Conservation (phyloP, 2,329 filamentous ascomycete genomes). For the Epichloe sibirici region DNA sequence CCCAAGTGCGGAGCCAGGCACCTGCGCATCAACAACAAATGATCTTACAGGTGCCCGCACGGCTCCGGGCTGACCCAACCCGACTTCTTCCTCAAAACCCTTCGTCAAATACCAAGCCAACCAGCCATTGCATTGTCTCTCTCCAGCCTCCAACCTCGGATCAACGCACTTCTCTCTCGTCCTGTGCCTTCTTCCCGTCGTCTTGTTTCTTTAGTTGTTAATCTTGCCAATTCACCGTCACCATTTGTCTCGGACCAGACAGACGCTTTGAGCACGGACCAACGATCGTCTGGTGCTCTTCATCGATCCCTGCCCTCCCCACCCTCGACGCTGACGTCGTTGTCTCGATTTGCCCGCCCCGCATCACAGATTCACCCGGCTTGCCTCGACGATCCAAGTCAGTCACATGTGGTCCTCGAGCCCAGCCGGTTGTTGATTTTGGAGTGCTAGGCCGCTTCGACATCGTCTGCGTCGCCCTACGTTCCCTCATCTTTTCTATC, state of each 20-base stretch:
- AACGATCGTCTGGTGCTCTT: background rate
- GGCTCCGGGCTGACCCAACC: background rate
- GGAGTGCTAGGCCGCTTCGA: background rate
- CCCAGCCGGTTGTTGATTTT: background rate
- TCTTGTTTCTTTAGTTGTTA: background rate
- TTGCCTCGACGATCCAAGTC: slow-evolving; percentile 3
- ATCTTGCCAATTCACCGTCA: background rate
- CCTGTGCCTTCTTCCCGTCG: background rate
- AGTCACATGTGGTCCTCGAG: slow-evolving; percentile 4
- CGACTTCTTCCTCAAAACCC: background rate
- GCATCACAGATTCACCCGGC: background rate
- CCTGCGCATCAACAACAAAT: background rate
- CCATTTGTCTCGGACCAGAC: background rate
- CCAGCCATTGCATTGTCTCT: background rate
- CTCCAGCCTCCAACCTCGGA: background rate
- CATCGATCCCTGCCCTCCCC: background rate
- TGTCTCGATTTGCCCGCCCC: background rate
- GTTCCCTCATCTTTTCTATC: background rate
- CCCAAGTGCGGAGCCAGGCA: background rate
- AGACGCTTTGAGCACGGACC: background rate
- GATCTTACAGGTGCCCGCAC: background rate
- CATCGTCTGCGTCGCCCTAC: slow-evolving; percentile 1
- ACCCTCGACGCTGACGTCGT: background rate
- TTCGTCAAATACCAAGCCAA: background rate
- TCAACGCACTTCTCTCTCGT: background rate